A percentile compares a stretch with the other conserved stretches of the same genome.
These are phyloP conservation scores for Lactarius trivialis DNA, from an alignment of 768 basidiomycete genomes.

Conservation along the genomic window DNA sequence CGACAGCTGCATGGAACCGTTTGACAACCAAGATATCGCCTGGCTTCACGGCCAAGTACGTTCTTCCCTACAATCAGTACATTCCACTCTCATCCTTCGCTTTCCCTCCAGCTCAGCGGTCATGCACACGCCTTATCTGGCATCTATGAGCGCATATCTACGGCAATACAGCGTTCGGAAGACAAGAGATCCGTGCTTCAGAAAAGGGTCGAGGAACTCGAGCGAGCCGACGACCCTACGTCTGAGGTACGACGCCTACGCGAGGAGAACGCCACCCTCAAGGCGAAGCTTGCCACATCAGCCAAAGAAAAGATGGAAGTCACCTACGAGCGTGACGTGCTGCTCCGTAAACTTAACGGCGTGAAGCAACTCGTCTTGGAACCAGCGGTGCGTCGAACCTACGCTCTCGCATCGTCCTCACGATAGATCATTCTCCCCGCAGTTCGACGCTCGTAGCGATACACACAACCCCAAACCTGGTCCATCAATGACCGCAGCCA, in stretches of 20 bases:
- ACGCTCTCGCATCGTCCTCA: neutral
- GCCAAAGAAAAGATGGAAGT: conserved; percentile 10
- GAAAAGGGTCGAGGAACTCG: conserved; percentile 35
- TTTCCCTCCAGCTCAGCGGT: conserved; percentile 2
- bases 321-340: conserved; percentile 14
- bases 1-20: conserved; percentile 3
- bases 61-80: neutral
- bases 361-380: conserved; percentile 11
- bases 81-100: neutral
- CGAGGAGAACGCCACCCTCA: conserved; percentile 17
- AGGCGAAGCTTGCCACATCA: conserved; percentile 5
- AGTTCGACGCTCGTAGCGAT: neutral
- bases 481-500: neutral
- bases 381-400: neutral
- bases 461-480: neutral
- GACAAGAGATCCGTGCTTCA: conserved; percentile 25
- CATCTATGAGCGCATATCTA: conserved; percentile 31
- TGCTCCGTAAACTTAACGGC: conserved; percentile 9
- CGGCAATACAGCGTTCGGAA: conserved; percentile 23
- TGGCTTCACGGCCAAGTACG: conserved; percentile 12
- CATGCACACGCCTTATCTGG: conserved; percentile 2
- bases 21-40: conserved; percentile 9
- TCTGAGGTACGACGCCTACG: conserved; percentile 15
- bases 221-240: conserved; percentile 26
- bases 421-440: neutral